Percentiles rank a stretch among this genome's conserved stretches.
Conservation (phyloP, 306 rosid genomes). For the Pyrus communis region DNA sequence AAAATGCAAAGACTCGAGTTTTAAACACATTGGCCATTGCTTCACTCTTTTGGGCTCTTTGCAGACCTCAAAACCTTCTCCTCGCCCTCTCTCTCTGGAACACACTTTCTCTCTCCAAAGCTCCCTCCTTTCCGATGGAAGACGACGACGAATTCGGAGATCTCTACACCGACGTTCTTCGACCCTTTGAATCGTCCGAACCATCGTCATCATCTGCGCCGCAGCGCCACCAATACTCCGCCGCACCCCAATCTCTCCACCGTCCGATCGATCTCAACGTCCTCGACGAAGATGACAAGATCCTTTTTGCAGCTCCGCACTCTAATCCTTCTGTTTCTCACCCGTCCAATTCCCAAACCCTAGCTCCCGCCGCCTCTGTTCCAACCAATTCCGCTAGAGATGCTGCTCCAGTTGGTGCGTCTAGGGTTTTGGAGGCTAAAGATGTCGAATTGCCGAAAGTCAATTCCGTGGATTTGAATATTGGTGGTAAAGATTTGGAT, state of each 20-base stretch:
- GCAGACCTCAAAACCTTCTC: conserved; percentile 25
- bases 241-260: conserved; percentile 26
- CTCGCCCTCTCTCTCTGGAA: neutral
- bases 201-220: conserved; percentile 39
- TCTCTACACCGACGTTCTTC: conserved; percentile 87
- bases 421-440: conserved; percentile 8
- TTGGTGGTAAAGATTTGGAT: conserved; percentile 20
- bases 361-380: conserved; percentile 19
- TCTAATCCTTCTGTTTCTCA: conserved; percentile 22
- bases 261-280: conserved; percentile 66
- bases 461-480: conserved; percentile 20
- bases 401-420: neutral
- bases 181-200: conserved; percentile 47
- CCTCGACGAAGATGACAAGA: conserved; percentile 26
- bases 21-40: neutral
- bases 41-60: neutral
- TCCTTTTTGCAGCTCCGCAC: conserved; percentile 27
- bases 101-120: neutral
- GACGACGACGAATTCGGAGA: conserved; percentile 99
- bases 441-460: conserved; percentile 7
- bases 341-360: conserved; percentile 25
- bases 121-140: conserved; percentile 42
- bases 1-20: neutral
- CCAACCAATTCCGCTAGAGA: conserved; percentile 4
- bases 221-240: conserved; percentile 18